Evolutionary conservation across 2,329 filamentous ascomycete genomes (phyloP), one percentile per base, ranked within the genome.

Genomic region (Coniochaeta sp.): DNA sequence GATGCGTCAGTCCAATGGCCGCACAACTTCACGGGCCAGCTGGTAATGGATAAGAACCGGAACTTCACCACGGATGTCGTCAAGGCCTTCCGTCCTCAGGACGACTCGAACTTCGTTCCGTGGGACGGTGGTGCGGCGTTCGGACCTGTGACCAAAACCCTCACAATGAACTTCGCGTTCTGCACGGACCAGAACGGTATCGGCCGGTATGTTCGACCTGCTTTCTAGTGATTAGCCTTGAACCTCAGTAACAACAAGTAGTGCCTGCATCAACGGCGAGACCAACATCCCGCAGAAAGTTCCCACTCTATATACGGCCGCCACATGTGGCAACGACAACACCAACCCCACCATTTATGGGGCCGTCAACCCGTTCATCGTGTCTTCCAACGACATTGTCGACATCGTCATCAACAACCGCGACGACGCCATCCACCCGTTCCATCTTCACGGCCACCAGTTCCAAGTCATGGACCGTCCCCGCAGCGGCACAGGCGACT

Each of bases 211-310:
- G 28, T 40, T 28, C 49, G n/a, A 35, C 18, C 20, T 40, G 16
- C 22, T 42, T 12, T 13, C 10, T 14, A 22, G 14, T 5, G 10
- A 13, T 5, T 24, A 5, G 38, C 22, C n/a, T 10, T 30, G 3
- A 20, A 32, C 18, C 45, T 20, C 24, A 47, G 35, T 49, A 22
- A 51, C 42, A 48, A n/a, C 18, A 33, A 10, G 24, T 33, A 67
- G 65, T 26, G 75, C 76, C 10, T 81, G 73, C 61, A 73, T 84
- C 66, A 90, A 89, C 66, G 78, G 80, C 57, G 67, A 82, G 42
- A 84, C 84, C 6, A 90, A 87, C 61, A 76, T 86, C n/a, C 55
- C 64, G 7, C 86, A 86, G 49, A 79, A 82, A 60, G 85, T 89
- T 0, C 87, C 87, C 0, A 81, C 83, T 0, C 70, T 91, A 6